Conservation (phyloP, 1,284 basidiomycete species). For the Polyporus tsugae region DNA sequence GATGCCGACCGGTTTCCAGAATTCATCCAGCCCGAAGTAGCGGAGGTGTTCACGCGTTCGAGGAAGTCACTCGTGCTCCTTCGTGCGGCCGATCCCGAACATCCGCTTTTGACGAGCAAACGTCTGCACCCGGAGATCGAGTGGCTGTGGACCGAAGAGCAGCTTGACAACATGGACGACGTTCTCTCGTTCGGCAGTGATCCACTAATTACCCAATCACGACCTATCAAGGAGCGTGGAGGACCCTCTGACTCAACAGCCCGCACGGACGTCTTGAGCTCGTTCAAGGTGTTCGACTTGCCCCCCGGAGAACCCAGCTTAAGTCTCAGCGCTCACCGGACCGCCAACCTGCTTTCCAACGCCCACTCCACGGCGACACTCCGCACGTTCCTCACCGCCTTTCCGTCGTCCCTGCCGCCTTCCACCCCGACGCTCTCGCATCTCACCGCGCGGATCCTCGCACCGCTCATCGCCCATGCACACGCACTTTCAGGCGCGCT, state of each 20-base stretch:
- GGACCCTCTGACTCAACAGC: background rate
- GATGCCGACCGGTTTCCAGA: conserved; percentile 55
- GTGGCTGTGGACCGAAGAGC: conserved; percentile 73
- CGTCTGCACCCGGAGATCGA: conserved; percentile 46
- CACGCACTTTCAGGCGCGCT: conserved; percentile 66
- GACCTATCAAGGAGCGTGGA: background rate
- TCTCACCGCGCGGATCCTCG: conserved; percentile 65
- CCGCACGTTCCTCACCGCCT: conserved; percentile 57
- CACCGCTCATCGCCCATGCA: conserved; percentile 64
- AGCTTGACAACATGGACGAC: conserved; percentile 52
- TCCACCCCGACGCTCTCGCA: conserved; percentile 69
- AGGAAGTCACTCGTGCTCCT: conserved; percentile 72
- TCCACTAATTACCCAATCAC: background rate
- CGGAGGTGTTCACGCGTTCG: conserved; percentile 63
- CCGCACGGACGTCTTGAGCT: conserved; percentile 45
- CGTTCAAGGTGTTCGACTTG: conserved; percentile 69
- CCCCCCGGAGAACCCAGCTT: conserved; percentile 57
- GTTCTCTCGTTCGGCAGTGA: conserved; percentile 38
- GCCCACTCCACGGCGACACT: conserved; percentile 44
- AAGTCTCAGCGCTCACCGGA: background rate
- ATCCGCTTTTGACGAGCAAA: conserved; percentile 54
- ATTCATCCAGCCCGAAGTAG: conserved; percentile 62
- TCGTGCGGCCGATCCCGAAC: conserved; percentile 64
- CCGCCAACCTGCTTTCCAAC: conserved; percentile 22
- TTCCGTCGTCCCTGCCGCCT: conserved; percentile 65